Evolutionary conservation across 768 basidiomycete genomes (phyloP), one percentile per base, ranked within the genome.

Genomic region (Fomitopsis serialis): DNA sequence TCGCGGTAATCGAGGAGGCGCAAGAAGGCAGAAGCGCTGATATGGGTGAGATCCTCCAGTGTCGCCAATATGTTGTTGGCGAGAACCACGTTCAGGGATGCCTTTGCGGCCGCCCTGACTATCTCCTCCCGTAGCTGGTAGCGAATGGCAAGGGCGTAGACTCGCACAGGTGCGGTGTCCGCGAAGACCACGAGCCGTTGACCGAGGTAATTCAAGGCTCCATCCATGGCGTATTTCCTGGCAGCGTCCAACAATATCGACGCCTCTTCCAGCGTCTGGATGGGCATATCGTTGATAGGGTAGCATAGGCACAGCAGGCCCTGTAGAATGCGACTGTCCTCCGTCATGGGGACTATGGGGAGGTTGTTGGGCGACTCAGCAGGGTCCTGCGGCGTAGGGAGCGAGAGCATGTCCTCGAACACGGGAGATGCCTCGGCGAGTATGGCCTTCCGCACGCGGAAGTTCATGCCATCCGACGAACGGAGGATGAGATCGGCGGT

Each of bases 121-220:
- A 74, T 69, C 1, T 53, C 42, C 42, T 60, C 58, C 25, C 11
- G 29, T 11, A 69, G 58, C 5, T 58, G 59, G 35, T 62, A 66
- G 8, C 61, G 64, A 47, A 60, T 63, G 7, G 73, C 74, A 48
- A 74, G 61, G 17, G 66, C 65, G 48, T 69, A 70, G 9, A 72
- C 56, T 17, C 59, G 63, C 12, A 68, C 23, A 2, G 73, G 63
- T 21, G 24, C 63, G 6, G 51, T 61, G 3, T 12, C 3, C n/a
- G 19, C 17, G 50, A 27, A 23, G 6, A 12, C 50, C 6, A 21
- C n/a, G 6, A 37, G 34, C 21, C 37, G 11, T 7, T 63, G 11
- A 7, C 25, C 42, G 25, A 36, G 8, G 37, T 24, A 21, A 13
- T 11, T 25, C 40, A 42, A 7, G 22, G 22, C 40, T 5, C 40